Conservation (phyloP, 2,329 filamentous ascomycete genomes). For the Aspergillus ustus region DNA sequence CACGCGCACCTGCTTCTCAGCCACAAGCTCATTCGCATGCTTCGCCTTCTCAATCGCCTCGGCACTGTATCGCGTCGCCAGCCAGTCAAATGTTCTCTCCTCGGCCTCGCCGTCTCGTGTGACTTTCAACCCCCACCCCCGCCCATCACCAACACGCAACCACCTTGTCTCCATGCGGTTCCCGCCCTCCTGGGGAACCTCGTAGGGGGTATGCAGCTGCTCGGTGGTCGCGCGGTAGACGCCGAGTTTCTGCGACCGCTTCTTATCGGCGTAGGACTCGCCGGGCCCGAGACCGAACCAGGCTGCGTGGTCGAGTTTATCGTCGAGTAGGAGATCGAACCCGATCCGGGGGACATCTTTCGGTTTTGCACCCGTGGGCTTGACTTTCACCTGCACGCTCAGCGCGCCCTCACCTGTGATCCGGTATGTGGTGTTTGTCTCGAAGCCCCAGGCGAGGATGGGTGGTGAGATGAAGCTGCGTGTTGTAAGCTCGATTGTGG, state of each 20-base stretch:
- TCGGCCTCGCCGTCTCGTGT: neutral
- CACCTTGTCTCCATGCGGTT: constrained; percentile 30
- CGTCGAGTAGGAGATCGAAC: constrained; percentile 21
- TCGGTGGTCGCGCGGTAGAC: constrained; percentile 21
- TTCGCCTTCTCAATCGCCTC: constrained; percentile 24
- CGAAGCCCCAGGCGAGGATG: constrained; percentile 31
- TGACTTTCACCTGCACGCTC: constrained; percentile 15
- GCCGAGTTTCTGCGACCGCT: constrained; percentile 26
- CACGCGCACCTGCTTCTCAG: constrained; percentile 20
- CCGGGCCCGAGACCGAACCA: constrained; percentile 35
- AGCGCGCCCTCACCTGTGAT: constrained; percentile 21
- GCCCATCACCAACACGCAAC: constrained; percentile 20
- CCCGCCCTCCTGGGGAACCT: constrained; percentile 33
- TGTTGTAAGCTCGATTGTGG: constrained; percentile 18
- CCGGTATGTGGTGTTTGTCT: constrained; percentile 20
- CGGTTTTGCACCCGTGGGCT: constrained; percentile 23
- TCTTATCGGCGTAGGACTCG: constrained; percentile 34
- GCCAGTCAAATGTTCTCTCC: constrained; percentile 23
- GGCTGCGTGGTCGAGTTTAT: constrained; percentile 18
- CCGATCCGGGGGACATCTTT: constrained; percentile 19
- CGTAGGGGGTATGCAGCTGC: constrained; percentile 31
- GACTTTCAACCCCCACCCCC: constrained; percentile 14
- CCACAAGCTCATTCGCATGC: constrained; percentile 26
- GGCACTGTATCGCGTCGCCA: constrained; percentile 21
- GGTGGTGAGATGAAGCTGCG: constrained; percentile 27